Evolutionary conservation across 2,329 filamentous ascomycete genomes (phyloP).

Genomic region (Furcasterigmium sp.): DNA sequence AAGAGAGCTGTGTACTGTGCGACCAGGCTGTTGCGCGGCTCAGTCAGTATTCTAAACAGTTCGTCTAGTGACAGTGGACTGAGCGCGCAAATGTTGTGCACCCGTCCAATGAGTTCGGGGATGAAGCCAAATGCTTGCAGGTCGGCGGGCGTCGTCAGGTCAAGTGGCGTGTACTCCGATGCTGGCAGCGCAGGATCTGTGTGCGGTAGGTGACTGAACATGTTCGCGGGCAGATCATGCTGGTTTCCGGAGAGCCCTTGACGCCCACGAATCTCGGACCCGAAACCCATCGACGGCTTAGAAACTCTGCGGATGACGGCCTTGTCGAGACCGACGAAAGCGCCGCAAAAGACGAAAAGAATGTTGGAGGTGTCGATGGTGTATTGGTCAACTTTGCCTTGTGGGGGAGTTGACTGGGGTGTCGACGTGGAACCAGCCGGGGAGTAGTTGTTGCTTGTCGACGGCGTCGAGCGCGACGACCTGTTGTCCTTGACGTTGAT

Average conservation of each 20-base stretch:
- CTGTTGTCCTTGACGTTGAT: constrained; percentile 80
- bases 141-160: constrained; percentile 70
- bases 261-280: constrained; percentile 67
- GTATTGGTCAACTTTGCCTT: constrained; percentile 55
- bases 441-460: constrained; percentile 49
- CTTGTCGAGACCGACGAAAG: constrained; percentile 90
- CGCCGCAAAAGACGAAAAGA: constrained; percentile 92
- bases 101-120: constrained; percentile 89
- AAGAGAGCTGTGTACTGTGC: constrained; percentile 89
- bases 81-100: constrained; percentile 85
- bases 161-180: constrained; percentile 51
- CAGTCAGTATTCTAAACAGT: constrained; percentile 83
- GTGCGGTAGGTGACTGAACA: constrained; percentile 53
- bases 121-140: constrained; percentile 87
- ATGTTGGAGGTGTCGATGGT: constrained; percentile 93
- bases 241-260: constrained; percentile 41
- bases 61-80: constrained; percentile 63
- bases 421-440: constrained; percentile 38
- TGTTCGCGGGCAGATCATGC: constrained; percentile 60
- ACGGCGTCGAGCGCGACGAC: constrained; percentile 46
- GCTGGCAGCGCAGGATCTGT: constrained; percentile 29
- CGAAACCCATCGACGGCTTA: constrained; percentile 83
- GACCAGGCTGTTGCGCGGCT: constrained; percentile 83
- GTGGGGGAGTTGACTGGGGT: constrained; percentile 38
- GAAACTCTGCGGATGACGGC: constrained; percentile 81